phyloP scores from a whole-genome alignment of 495 filamentous ascomycete genomes.

The Aspergillus conjunctus region DNA sequence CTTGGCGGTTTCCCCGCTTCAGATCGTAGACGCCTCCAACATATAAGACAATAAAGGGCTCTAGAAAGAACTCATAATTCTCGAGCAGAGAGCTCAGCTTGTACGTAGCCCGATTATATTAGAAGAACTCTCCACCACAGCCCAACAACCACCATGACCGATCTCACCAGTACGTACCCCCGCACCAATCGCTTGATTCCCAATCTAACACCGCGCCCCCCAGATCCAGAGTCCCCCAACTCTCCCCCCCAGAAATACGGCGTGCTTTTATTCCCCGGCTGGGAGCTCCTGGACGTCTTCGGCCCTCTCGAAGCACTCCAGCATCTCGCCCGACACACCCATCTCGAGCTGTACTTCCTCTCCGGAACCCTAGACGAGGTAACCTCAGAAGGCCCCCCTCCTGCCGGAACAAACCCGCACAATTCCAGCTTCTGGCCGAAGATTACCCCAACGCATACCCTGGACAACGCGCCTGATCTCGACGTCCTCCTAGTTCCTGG shows the following conservation, averaged over 20 bases:
- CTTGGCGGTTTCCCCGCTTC: too few relatives aligned
- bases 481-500: slow-evolving; percentile 71
- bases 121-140: too few relatives aligned
- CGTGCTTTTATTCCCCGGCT: slow-evolving; percentile 11
- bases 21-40: too few relatives aligned
- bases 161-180: too few relatives aligned
- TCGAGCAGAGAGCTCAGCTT: too few relatives aligned
- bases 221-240: too few relatives aligned
- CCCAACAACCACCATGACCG: too few relatives aligned
- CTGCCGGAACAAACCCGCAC: not conserved
- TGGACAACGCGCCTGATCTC: slow-evolving; percentile 40
- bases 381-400: not conserved
- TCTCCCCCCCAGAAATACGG: slow-evolving; percentile 7
- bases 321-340: not conserved
- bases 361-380: slow-evolving; percentile 4
- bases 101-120: too few relatives aligned
- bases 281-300: slow-evolving; percentile 19
- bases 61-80: too few relatives aligned
- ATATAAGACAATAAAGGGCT: too few relatives aligned
- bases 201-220: too few relatives aligned
- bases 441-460: slow-evolving; percentile 66
- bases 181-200: too few relatives aligned
- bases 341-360: slow-evolving; percentile 11
- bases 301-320: slow-evolving; percentile 18
- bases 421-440: slow-evolving; percentile 35